Base-by-base conservation (phyloP, 2,329 filamentous ascomycete genomes). In the Leptodontidium sp. region DNA sequence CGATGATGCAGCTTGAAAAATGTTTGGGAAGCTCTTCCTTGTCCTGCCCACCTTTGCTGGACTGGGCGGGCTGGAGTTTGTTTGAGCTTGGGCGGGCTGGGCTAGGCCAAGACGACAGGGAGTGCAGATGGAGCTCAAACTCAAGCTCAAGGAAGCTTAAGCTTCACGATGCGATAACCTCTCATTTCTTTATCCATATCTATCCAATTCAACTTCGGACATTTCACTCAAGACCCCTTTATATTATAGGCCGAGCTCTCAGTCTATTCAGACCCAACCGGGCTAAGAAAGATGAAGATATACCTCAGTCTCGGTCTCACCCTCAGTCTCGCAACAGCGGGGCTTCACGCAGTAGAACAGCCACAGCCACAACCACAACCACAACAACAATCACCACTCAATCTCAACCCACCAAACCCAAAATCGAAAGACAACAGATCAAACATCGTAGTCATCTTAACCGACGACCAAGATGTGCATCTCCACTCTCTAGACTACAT, bases 401-500 rank as follows among this genome's bases (percentile, higher is more conserved):
- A 53, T 15, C 32, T 35, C 21, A 35, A 9, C 32, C 9, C 32
- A 4, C 32, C 4, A 35, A 24, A 38, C 61, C 12, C 21, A 24
- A 32, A 29, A 12, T 21, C 69, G n/a, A 47, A 65, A 35, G 68
- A 70, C 64, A 55, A 35, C n/a, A 70, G 73, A 66, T 84, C 85
- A 1, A 90, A 90, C 72, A 85, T 90, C 68, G 80, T 90, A 40
- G 88, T 91, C 71, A 84, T 91, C 70, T 79, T 91, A 50, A 89
- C 87, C 0, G 89, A 91, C 74, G 88, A 91, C 73, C 89, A 91
- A 76, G 88, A 91, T 75, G 76, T 88, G 3, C 85, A 88, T 71
- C 78, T 91, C 73, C 79, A 87, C 61, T 90, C 88, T 0, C 72
- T 90, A 1, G 81, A 85, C 17, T 89, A 89, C 73, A 86, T 87